Conservation (phyloP, 306 rosid genomes). For the Lathyrus aphaca region DNA sequence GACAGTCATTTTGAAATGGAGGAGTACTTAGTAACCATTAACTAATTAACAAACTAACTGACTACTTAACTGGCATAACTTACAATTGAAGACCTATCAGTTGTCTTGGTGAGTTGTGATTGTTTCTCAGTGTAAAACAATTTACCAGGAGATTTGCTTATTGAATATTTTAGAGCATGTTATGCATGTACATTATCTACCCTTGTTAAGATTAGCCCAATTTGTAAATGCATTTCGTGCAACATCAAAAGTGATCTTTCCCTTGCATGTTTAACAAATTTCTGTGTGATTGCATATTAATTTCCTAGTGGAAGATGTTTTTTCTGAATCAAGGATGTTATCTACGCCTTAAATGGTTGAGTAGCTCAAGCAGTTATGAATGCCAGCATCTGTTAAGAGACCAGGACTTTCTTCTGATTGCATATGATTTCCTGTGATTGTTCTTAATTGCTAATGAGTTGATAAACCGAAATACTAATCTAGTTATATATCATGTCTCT, state of each 20-base stretch:
- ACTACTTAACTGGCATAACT: no score
- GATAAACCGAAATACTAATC: conserved; percentile 32
- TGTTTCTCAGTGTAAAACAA: no score
- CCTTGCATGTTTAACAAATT: no score
- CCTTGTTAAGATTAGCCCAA: neutral
- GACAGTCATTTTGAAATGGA: no score
- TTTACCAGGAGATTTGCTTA: neutral
- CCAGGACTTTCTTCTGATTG: conserved; percentile 26
- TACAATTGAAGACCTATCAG: no score
- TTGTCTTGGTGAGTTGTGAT: no score
- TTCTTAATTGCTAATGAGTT: conserved; percentile 20
- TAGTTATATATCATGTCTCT: conserved; percentile 15
- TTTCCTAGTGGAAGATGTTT: neutral
- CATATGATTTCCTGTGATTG: conserved; percentile 10
- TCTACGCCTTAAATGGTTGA: conserved; percentile 18
- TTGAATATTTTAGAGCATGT: conserved; percentile 21
- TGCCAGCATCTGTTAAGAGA: conserved; percentile 25
- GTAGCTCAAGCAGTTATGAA: conserved; percentile 10
- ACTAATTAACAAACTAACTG: no score
- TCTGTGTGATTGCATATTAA: no score
- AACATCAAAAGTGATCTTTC: no score
- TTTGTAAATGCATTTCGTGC: neutral
- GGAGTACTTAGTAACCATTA: no score
- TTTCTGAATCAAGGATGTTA: conserved; percentile 10
- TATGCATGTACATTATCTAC: conserved; percentile 13